Base-by-base conservation (phyloP, 176 grass and related monocot genomes). In the Thalia dealbata region DNA sequence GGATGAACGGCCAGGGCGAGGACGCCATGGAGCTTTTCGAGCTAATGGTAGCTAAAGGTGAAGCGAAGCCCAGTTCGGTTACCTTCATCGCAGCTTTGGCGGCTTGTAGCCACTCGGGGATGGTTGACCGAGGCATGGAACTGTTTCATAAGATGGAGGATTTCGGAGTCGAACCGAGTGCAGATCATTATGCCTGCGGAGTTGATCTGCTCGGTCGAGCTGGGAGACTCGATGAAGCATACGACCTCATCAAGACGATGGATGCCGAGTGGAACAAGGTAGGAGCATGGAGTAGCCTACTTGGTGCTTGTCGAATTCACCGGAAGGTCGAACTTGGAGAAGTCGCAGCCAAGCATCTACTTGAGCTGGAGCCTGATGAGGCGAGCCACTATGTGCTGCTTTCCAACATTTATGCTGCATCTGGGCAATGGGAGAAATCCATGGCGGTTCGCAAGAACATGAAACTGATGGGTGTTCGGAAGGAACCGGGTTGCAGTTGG, bases 401-500 rank as follows among this genome's bases (percentile, higher is more conserved):
- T 15, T 92, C 87, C 75, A 96, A 96, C 88, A 96, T 96, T 50
- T 96, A 96, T 58, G 86, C 93, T 0, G 89, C 89, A 7, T 75
- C 82, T 3, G 87, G 93, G 3, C 66, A 82, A 18, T 92, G 89
- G 87, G 70, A 88, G 1, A 79, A 88, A 63, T 78, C 89, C 3
- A 73, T 55, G 35, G 80, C 80, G 76, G 89, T 88, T 30, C 82
- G 93, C 38, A 80, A 22, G 28, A 43, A 75, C 58, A 96, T 96
- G 93, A 78, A 80, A 61, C 70, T 58, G 75, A 78, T 80, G 13
- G 88, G 88, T 44, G 76, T 96, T 21, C 62, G 72, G 52, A 96
- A 96, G 71, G 93, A 90, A 67, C 89, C 93, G 13, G 93, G 93
- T 9, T 88, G 84, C 54, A 96, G 93, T 76, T 96, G 93, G 93